Base-by-base conservation (phyloP, 306 rosid genomes). In the Glycine latifolia region DNA sequence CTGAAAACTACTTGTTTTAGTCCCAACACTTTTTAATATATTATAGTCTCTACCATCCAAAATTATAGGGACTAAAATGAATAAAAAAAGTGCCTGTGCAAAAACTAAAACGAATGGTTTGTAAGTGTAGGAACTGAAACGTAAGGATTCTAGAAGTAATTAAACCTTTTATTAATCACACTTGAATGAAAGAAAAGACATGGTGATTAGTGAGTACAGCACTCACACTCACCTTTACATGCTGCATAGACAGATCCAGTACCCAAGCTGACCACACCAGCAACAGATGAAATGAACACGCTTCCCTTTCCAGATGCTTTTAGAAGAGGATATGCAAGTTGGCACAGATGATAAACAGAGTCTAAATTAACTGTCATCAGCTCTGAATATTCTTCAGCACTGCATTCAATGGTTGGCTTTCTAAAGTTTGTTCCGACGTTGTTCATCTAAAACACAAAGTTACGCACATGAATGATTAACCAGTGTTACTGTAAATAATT, bases 261-360 rank as follows among this genome's bases (percentile, higher is more conserved):
- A n/a, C 92, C 90, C 37, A 89, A 1, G 67, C 35, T n/a, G 8
- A 37, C 55, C 31, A 86, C 59, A 26, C 96, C 92, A 15, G 88
- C 98, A 78, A 89, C 94, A 14, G 98, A 93, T 16, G 99, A 93
- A 79, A 93, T 78, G 85, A 93, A 93, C 93, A 95, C 97, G 91
- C 94, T 95, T 72, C 99, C 99, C 7, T 5, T 80, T 70, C 86
- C 96, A 5, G 99, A 95, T 14, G 88, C 89, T 89, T 86, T 90
- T 26, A 95, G 88, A 86, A 91, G 94, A 87, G 99, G 92, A 87
- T 95, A 67, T 6, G 88, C 81, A 46, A 95, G 85, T 90, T 93
- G 98, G 80, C 91, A 84, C 4, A 93, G 68, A 73, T 93, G 90
- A 85, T 85, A 95, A 1, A 83, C 56, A 11, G 98, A 91, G 41